A percentile compares a stretch with the other conserved stretches of the same genome.
Evolutionary conservation across 139 green algal genomes (phyloP).

Genomic region (Trebouxia sp.): DNA sequence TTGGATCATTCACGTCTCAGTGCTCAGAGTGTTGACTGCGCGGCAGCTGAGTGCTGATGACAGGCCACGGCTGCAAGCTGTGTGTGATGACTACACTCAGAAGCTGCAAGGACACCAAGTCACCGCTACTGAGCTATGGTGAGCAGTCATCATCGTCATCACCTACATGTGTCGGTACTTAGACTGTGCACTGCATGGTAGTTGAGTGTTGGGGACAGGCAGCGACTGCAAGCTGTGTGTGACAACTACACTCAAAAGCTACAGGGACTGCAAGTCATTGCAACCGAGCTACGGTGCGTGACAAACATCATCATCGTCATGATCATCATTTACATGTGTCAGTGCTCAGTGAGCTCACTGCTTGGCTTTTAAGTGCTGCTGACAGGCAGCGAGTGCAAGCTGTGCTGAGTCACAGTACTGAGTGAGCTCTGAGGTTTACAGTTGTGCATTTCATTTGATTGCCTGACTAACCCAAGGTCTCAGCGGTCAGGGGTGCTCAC

Average conservation of each 20-base stretch:
- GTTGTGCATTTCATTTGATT: too few species aligned
- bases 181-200: background rate
- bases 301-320: too few species aligned
- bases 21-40: background rate
- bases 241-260: too few species aligned
- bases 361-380: too few species aligned
- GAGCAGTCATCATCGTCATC: background rate
- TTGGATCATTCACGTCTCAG: constrained; percentile 5
- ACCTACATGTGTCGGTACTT: background rate
- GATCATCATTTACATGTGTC: too few species aligned
- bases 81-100: background rate
- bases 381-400: too few species aligned
- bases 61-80: background rate
- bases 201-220: background rate
- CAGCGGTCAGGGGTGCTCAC: background rate
- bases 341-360: too few species aligned
- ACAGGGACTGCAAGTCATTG: too few species aligned
- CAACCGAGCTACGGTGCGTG: too few species aligned
- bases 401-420: too few species aligned
- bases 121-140: constrained; percentile 1
- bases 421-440: too few species aligned
- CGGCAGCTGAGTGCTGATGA: background rate
- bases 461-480: too few species aligned
- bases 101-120: background rate
- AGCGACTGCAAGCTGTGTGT: background rate